Conservation (phyloP, 23 red algal genomes). For the Gracilaria gracilis region DNA sequence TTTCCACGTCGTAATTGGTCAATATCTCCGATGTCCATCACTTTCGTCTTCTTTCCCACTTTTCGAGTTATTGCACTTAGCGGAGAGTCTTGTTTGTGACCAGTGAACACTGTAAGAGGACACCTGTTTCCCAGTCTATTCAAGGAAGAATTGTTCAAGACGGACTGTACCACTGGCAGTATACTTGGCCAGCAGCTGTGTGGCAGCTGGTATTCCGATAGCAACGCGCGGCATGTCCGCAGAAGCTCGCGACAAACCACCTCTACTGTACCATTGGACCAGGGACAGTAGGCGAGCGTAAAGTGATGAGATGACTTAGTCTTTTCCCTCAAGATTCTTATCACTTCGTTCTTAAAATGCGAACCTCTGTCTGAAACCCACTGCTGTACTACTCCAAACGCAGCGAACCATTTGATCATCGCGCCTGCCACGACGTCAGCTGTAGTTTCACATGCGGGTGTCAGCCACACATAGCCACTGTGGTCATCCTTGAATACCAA, state of each 20-base stretch:
- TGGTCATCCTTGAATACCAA: constrained; percentile 46
- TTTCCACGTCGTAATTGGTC: too few species aligned
- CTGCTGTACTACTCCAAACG: constrained; percentile 12
- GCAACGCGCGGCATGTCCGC: background rate
- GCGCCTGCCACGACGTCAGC: background rate
- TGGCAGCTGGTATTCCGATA: constrained; percentile 41
- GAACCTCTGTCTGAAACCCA: constrained; percentile 41
- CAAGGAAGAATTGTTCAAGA: background rate
- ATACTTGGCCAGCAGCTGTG: constrained; percentile 1
- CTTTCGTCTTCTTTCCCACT: background rate
- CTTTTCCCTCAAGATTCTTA: background rate
- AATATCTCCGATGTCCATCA: too few species aligned
- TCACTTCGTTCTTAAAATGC: constrained; percentile 41
- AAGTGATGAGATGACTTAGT: background rate
- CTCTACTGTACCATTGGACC: too few species aligned
- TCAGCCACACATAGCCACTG: constrained; percentile 33
- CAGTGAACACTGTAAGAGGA: constrained; percentile 33
- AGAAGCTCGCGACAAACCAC: too few species aligned
- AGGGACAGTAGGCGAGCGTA: background rate
- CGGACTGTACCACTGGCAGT: constrained; percentile 25
- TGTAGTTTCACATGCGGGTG: background rate
- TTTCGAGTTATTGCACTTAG: background rate
- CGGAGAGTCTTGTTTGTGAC: constrained; percentile 16
- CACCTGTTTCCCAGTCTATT: constrained; percentile 15
- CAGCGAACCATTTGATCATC: background rate